Base-by-base conservation (phyloP, 2,329 filamentous ascomycete species). In the Penicillium sp. region DNA sequence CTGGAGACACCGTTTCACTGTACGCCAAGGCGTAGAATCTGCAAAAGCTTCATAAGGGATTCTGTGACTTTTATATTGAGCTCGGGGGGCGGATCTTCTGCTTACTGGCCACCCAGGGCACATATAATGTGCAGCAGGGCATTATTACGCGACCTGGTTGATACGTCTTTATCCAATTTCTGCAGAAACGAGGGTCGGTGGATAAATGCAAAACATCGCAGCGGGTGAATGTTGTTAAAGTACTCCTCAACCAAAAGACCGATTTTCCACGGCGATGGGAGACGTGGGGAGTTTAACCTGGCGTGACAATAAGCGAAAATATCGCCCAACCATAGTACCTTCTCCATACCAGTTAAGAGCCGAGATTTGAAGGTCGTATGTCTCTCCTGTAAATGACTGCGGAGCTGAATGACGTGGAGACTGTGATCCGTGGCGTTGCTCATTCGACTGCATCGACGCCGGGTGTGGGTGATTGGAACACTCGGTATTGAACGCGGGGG, bases 71-170 rank as follows among this genome's bases (percentile, higher is more conserved):
- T 33, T 25, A 13, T 5, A 11, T 3, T 24, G 24, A 46, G 6
- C 24, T 13, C 4, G 14, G 16, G 18, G 16, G 20, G 20, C 20
- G 4, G 4, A 27, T 7, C 11, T 11, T 11, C 27, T 3, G 14
- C 58, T 53, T 57, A 62, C 59, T 62, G 59, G 22, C 45, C 57
- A 45, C 59, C 59, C 1, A 62, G 16, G 3, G 59, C 57, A 28
- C 59, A 62, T 5, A 62, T 60, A 11, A 62, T 48, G 51, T 62
- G 57, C 13, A 62, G 44, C 14, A 62, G 39, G 7, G 59, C 59
- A 48, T 55, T 40, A 6, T 43, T 51, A 2, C 55, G 46, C 39
- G 36, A 31, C 3, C 27, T 44, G 5, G 48, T 44, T 1, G 48
- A 45, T 2, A 27, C n/a, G 6, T 58, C 46, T 20, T 42, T 53